phyloP scores from a whole-genome alignment of 345 rosid genomes.

The Bruguiera parviflora region DNA sequence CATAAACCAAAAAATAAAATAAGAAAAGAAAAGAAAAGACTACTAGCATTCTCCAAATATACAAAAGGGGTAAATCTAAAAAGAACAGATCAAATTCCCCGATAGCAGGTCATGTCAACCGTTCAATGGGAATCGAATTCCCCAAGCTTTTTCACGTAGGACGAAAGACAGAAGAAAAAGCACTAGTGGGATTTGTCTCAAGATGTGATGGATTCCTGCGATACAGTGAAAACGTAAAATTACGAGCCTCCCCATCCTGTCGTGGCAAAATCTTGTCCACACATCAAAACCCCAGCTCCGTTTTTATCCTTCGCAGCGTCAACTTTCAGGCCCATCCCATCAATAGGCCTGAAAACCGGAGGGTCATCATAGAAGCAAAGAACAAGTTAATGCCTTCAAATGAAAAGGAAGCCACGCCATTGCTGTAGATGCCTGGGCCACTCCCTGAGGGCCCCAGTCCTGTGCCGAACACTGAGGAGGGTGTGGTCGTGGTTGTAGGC shows the following conservation, averaged over 20 bases:
- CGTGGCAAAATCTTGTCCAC: conserved; percentile 44
- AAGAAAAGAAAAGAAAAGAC: too few species aligned
- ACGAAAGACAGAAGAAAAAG: background rate
- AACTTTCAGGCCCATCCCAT: conserved; percentile 22
- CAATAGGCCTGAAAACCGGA: conserved; percentile 23
- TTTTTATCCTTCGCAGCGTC: background rate
- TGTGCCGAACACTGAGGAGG: conserved; percentile 26
- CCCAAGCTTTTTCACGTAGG: conserved; percentile 16
- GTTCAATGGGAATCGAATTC: conserved; percentile 41
- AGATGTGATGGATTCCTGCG: conserved; percentile 18
- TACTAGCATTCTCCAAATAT: conserved; percentile 25
- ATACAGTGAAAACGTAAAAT: conserved; percentile 9
- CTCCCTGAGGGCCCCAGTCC: conserved; percentile 27
- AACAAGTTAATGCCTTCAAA: conserved; percentile 14
- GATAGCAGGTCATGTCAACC: conserved; percentile 11
- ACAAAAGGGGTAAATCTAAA: conserved; percentile 26
- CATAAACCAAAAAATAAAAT: background rate
- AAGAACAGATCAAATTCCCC: conserved; percentile 15
- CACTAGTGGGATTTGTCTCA: conserved; percentile 22
- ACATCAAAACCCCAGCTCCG: conserved; percentile 12
- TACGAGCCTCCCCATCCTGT: conserved; percentile 18
- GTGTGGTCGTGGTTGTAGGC: conserved; percentile 19
- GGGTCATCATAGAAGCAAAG: conserved; percentile 3
- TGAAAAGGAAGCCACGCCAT: conserved; percentile 10
- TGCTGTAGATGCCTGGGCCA: conserved; percentile 19